phyloP scores from a whole-genome alignment of 2,329 filamentous ascomycete species.

The Ceratocystis albifundus region DNA sequence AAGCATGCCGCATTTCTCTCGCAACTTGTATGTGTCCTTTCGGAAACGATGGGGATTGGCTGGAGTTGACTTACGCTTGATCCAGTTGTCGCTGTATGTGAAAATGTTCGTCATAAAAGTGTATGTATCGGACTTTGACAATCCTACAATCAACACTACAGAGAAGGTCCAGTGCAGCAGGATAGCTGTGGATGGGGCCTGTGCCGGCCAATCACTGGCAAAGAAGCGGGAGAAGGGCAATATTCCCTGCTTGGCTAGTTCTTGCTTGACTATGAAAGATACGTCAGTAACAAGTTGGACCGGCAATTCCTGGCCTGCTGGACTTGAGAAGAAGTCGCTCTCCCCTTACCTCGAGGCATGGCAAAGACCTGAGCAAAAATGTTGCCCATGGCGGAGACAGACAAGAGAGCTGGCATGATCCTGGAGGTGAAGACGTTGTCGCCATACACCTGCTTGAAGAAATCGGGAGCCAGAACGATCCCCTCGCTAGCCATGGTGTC shows the following conservation, averaged over 20 bases:
- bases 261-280: conserved; percentile 40
- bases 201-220: conserved; percentile 58
- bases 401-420: conserved; percentile 45
- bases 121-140: conserved; percentile 15
- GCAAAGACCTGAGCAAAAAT: conserved; percentile 37
- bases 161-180: conserved; percentile 21
- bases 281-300: background rate
- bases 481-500: conserved; percentile 46
- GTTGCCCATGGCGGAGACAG: conserved; percentile 50
- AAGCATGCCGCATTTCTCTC: background rate
- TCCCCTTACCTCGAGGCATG: conserved; percentile 29
- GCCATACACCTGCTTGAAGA: conserved; percentile 52
- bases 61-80: conserved; percentile 44
- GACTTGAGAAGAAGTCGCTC: background rate
- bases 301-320: background rate
- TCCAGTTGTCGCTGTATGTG: conserved; percentile 44
- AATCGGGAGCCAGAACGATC: conserved; percentile 48
- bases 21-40: too few relatives aligned
- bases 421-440: conserved; percentile 37
- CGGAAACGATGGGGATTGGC: background rate
- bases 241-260: conserved; percentile 58
- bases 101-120: conserved; percentile 21
- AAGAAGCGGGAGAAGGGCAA: conserved; percentile 55
- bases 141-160: conserved; percentile 15
- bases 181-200: conserved; percentile 27